phyloP scores from a whole-genome alignment of 768 basidiomycete genomes.

The Mycena alexandri region DNA sequence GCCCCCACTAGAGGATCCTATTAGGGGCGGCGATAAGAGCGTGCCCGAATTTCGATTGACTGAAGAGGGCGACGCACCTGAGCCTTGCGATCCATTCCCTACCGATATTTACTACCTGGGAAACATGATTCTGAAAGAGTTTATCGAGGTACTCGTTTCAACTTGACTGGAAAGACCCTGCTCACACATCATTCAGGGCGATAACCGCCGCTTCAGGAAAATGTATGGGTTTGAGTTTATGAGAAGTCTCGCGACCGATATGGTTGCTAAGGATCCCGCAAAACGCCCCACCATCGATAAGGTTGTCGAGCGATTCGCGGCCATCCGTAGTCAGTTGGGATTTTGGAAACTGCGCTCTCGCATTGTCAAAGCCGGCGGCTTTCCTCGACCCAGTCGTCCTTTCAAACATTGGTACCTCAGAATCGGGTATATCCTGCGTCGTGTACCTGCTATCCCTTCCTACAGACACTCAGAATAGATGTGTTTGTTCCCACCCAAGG shows the following conservation, averaged over 20 bases:
- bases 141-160: background rate
- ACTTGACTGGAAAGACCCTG: background rate
- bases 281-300: constrained; percentile 48
- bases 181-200: background rate
- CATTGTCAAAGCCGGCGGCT: background rate
- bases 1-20: background rate
- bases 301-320: constrained; percentile 46
- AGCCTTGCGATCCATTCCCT: background rate
- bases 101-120: background rate
- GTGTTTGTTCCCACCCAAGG: too few species aligned
- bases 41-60: background rate
- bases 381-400: background rate
- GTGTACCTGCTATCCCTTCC: constrained; percentile 4
- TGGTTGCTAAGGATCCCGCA: constrained; percentile 48
- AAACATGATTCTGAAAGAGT: background rate
- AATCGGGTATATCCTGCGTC: background rate
- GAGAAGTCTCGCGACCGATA: constrained; percentile 44
- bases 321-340: constrained; percentile 21
- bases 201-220: background rate
- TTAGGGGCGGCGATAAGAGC: background rate
- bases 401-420: background rate
- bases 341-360: constrained; percentile 10
- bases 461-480: background rate
- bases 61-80: background rate
- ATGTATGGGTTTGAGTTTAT: constrained; percentile 46